Conservation (phyloP, 345 rosid species). For the Firmiana major region DNA sequence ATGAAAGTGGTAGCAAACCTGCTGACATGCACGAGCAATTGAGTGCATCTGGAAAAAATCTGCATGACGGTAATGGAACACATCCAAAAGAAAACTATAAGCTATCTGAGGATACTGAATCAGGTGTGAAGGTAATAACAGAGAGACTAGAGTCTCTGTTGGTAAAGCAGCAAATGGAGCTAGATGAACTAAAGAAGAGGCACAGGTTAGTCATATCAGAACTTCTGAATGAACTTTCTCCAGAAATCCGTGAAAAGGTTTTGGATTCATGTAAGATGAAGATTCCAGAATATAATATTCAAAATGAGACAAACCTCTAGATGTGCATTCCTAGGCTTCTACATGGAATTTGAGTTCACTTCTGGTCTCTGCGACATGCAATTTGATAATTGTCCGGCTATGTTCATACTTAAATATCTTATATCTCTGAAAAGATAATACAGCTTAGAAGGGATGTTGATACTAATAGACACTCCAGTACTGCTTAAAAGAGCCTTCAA, state of each 20-base stretch:
- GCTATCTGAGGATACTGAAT: constrained; percentile 9
- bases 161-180: constrained; percentile 59
- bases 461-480: neutral
- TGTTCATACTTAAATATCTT: neutral
- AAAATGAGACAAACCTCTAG: neutral
- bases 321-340: neutral
- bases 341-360: neutral
- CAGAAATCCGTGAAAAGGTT: constrained; percentile 47
- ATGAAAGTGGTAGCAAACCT: neutral
- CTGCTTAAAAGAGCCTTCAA: neutral
- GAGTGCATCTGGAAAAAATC: neutral
- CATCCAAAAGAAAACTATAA: neutral
- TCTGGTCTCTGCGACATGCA: neutral
- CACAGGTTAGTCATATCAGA: constrained; percentile 53
- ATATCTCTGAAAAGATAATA: neutral
- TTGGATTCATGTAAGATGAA: constrained; percentile 37
- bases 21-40: constrained; percentile 8
- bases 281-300: constrained; percentile 23
- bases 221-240: constrained; percentile 53
- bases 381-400: neutral
- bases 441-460: neutral
- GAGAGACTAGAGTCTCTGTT: constrained; percentile 60
- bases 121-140: constrained; percentile 31
- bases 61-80: constrained; percentile 11
- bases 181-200: constrained; percentile 57